Base-by-base conservation (phyloP, 1,284 basidiomycete species). In the Vanrija pseudolonga region DNA sequence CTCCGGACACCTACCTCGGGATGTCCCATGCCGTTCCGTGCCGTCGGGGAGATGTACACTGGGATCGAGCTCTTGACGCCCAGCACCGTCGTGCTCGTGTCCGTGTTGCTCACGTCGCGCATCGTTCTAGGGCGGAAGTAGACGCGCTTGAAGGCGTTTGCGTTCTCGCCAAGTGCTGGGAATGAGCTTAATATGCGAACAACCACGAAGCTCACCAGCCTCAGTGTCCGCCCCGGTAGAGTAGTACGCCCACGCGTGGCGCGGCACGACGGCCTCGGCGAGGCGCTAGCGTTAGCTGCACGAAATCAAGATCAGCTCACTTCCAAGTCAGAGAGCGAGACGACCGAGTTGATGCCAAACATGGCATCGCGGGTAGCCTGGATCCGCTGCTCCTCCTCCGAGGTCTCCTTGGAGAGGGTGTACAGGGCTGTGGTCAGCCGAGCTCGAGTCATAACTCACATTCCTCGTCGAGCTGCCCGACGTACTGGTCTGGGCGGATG, bases 121-220 rank as follows among this genome's bases (percentile, higher is more conserved):
- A 92, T 83, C 23, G 93, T 83, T 36, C 90, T 82, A 2, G 90
- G 84, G 49, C 84, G 81, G 73, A 93, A 92, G 74, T 88, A 90
- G 73, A 90, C 85, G 23, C 88, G 82, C 38, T 80, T 80, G 71
- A 88, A 92, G 12, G 87, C 85, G 32, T 81, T 80, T 22, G 81
- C 78, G 61, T 90, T 90, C 71, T 89, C 85, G n/a, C 71, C 43
- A 15, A 63, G 56, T 4, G 69, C 63, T 63, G 54, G 45, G 46
- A 4, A 41, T 53, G 41, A 58, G 51, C 57, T 38, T 18, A 47
- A 46, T 4, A 40, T 12, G 12, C 32, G 3, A 11, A 12, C 20
- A 8, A 2, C 15, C 6, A 20, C 11, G 41, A 36, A 79, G 32
- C 83, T 53, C 68, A 89, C 88, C 80, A 50, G 83, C 83, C 65